Conservation (phyloP, 1,139 yeast species). For the Taiozyma sp. region DNA sequence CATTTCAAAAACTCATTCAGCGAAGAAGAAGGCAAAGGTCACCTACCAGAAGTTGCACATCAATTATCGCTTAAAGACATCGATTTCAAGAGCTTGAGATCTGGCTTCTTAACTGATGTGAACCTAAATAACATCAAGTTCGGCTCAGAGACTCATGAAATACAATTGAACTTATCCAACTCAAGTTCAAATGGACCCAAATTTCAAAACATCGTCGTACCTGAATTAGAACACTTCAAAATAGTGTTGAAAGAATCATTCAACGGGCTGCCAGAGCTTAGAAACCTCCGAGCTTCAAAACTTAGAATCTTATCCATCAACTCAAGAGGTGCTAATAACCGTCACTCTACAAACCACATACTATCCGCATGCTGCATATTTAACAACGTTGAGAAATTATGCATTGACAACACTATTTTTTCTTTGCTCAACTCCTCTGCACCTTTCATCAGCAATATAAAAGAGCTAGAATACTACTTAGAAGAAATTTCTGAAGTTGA, state of each 20-base stretch:
- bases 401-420: background rate
- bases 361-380: background rate
- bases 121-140: background rate
- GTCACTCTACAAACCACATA: background rate
- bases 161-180: background rate
- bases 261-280: background rate
- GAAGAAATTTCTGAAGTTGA: background rate
- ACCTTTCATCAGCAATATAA: background rate
- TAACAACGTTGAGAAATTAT: background rate
- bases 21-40: background rate
- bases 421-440: background rate
- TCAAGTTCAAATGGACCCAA: background rate
- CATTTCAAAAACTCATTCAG: background rate
- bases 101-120: background rate
- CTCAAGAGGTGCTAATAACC: background rate
- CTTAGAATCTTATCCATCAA: background rate
- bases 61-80: background rate
- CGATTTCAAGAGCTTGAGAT: background rate
- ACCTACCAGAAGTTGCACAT: background rate
- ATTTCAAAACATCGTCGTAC: background rate
- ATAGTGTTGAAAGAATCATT: background rate
- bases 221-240: background rate
- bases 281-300: background rate
- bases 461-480: background rate
- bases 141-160: background rate